phyloP scores from a whole-genome alignment of 768 basidiomycete genomes.

The Leccinum truebloodii region DNA sequence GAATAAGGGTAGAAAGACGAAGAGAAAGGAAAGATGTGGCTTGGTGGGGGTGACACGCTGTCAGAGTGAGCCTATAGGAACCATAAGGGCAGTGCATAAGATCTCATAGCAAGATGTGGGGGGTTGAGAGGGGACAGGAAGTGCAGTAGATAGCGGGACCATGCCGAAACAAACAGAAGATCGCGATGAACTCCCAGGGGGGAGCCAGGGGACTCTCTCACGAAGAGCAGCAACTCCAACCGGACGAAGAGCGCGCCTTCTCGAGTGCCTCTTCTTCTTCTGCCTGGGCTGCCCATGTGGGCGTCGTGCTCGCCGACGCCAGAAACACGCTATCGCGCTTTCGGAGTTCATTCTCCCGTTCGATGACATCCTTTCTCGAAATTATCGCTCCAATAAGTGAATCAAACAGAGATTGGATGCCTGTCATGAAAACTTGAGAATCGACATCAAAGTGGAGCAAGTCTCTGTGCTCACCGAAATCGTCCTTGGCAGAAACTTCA shows the following conservation, averaged over 20 bases:
- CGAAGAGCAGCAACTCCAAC: conserved; percentile 71
- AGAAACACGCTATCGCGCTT: conserved; percentile 85
- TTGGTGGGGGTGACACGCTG: conserved; percentile 21
- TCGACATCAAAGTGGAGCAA: conserved; percentile 9
- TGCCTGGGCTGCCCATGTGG: conserved; percentile 77
- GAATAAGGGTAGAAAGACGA: conserved; percentile 30
- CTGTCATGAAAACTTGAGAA: conserved; percentile 39
- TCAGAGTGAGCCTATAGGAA: conserved; percentile 26
- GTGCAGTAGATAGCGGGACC: conserved; percentile 22
- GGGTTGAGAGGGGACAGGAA: conserved; percentile 12
- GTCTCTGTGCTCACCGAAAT: conserved; percentile 51
- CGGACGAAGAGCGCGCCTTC: conserved; percentile 46
- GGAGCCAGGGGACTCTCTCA: conserved; percentile 23
- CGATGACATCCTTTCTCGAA: conserved; percentile 72
- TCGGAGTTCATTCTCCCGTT: conserved; percentile 76
- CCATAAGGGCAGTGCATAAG: conserved; percentile 28
- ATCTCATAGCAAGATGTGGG: conserved; percentile 28
- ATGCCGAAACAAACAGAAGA: conserved; percentile 20
- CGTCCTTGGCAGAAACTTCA: conserved; percentile 91
- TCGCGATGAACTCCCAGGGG: conserved; percentile 8
- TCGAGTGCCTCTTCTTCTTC: conserved; percentile 75
- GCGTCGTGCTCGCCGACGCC: conserved; percentile 57
- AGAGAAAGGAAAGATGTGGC: conserved; percentile 12
- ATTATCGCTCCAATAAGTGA: conserved; percentile 82
- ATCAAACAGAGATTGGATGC: conserved; percentile 79